phyloP scores from a whole-genome alignment of 2,329 filamentous ascomycete genomes.

The Lachnellula arida region DNA sequence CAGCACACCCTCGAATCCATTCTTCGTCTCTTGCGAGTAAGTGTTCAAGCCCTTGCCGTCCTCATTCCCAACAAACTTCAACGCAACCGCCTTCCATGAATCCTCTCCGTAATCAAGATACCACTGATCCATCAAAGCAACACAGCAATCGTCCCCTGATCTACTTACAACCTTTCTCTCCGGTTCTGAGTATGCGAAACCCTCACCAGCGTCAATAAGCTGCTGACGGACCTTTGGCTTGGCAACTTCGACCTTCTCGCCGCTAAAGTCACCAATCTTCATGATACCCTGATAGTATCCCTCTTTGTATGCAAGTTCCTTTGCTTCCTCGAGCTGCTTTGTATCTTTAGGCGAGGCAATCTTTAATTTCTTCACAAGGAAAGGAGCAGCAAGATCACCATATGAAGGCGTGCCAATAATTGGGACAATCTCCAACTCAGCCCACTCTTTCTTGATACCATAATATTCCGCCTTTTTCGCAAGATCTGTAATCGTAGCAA shows the following conservation, averaged over 20 bases:
- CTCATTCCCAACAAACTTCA: slow-evolving; percentile 66
- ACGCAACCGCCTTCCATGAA: slow-evolving; percentile 72
- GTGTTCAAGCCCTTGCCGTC: slow-evolving; percentile 69
- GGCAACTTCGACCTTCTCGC: slow-evolving; percentile 77
- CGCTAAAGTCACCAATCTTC: slow-evolving; percentile 82
- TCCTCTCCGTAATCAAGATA: slow-evolving; percentile 95
- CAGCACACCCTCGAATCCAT: slow-evolving; percentile 78
- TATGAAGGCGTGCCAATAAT: slow-evolving; percentile 87
- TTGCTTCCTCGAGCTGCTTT: slow-evolving; percentile 86
- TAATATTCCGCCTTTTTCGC: slow-evolving; percentile 96
- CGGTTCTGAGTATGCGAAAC: slow-evolving; percentile 91
- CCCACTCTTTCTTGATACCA: slow-evolving; percentile 95
- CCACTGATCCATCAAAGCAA: slow-evolving; percentile 93
- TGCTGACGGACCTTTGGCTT: slow-evolving; percentile 80
- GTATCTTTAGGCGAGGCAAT: slow-evolving; percentile 95
- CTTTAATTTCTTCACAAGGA: slow-evolving; percentile 86
- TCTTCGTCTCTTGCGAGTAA: slow-evolving; percentile 71
- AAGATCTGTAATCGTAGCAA: slow-evolving; percentile 80
- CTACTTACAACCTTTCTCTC: slow-evolving; percentile 84
- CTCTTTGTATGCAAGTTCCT: slow-evolving; percentile 95
- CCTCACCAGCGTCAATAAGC: slow-evolving; percentile 70
- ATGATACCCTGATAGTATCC: slow-evolving; percentile 95
- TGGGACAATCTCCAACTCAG: slow-evolving; percentile 80
- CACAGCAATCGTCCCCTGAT: slow-evolving; percentile 89
- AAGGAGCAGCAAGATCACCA: slow-evolving; percentile 76